Percentiles rank a stretch among this genome's conserved stretches.
Evolutionary conservation across 257 asterid species (phyloP).

Genomic region (Solanum sejunctum): DNA sequence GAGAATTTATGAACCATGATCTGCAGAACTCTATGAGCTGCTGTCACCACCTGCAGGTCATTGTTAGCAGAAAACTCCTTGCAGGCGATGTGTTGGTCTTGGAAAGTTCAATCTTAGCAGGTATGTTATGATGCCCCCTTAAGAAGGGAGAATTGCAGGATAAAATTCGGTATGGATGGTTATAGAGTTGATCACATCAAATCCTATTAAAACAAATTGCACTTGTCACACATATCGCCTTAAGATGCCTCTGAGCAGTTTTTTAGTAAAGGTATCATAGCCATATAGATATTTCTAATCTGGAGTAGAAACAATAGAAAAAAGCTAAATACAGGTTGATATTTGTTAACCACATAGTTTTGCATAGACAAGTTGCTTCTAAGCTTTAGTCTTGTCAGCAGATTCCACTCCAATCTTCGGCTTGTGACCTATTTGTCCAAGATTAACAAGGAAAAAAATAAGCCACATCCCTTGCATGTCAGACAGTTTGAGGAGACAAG

Average conservation of each 20-base stretch:
- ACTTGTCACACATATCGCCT: not conserved
- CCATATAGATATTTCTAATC: not conserved
- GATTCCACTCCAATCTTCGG: not conserved
- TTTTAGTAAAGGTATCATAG: not conserved
- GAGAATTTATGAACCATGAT: not conserved
- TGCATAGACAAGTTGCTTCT: not conserved
- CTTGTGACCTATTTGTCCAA: not conserved
- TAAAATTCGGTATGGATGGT: not conserved
- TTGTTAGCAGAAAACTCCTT: not conserved
- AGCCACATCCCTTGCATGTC: not conserved
- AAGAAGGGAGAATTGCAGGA: not conserved
- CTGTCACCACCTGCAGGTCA: not conserved
- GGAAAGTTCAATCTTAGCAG: not conserved
- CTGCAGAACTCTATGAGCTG: not conserved
- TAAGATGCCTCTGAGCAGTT: not conserved
- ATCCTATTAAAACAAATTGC: not conserved
- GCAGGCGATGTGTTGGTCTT: not conserved
- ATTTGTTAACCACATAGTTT: not conserved
- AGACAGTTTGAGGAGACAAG: not conserved
- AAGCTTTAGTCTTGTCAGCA: not conserved
- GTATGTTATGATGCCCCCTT: not conserved
- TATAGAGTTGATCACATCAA: not conserved
- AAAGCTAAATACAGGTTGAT: not conserved
- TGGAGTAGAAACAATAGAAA: not conserved
- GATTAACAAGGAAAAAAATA: not conserved